Percentiles rank a stretch among this genome's conserved stretches.
These are phyloP conservation scores for Hypoxylon rickii DNA, from an alignment of 495 filamentous ascomycete genomes.

Conservation along the genomic window DNA sequence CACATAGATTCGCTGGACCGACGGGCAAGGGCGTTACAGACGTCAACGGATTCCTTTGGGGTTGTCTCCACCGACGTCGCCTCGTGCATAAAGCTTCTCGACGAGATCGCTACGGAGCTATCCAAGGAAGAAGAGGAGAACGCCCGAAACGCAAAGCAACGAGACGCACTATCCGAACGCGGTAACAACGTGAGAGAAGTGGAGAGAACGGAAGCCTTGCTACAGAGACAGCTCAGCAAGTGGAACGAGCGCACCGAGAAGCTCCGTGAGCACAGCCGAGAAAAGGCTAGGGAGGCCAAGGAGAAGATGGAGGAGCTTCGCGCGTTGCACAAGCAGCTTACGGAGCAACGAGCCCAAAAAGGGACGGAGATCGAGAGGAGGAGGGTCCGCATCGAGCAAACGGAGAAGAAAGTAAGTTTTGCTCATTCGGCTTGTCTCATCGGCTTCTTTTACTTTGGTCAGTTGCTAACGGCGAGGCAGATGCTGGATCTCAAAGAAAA, in stretches of 20 bases:
- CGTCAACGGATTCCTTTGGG: constrained; percentile 83
- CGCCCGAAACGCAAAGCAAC: constrained; percentile 73
- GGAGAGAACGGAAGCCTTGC: constrained; percentile 79
- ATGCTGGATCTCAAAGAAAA: constrained; percentile 97
- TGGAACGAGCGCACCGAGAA: constrained; percentile 85
- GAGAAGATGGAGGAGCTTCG: constrained; percentile 89
- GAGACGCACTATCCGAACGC: constrained; percentile 83
- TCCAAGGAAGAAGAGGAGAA: constrained; percentile 89
- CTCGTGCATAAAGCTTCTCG: constrained; percentile 82
- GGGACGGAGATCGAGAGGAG: constrained; percentile 88
- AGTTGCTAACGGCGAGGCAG: constrained; percentile 56
- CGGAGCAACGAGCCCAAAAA: constrained; percentile 83
- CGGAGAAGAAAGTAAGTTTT: constrained; percentile 88
- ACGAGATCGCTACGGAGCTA: constrained; percentile 82
- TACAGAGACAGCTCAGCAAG: constrained; percentile 81
- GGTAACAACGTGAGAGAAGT: constrained; percentile 89
- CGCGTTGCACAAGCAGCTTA: constrained; percentile 75
- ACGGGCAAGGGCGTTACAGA: constrained; percentile 85
- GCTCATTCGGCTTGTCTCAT: background rate
- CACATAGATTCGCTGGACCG: constrained; percentile 87
- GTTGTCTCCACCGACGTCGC: constrained; percentile 82
- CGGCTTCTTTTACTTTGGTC: no score
- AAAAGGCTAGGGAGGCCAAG: constrained; percentile 79
- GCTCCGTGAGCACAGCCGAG: constrained; percentile 73
- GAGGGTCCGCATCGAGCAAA: constrained; percentile 92